phyloP scores from a whole-genome alignment of 2,329 filamentous ascomycete species.

The Aspergillus pseudoviridinutans region DNA sequence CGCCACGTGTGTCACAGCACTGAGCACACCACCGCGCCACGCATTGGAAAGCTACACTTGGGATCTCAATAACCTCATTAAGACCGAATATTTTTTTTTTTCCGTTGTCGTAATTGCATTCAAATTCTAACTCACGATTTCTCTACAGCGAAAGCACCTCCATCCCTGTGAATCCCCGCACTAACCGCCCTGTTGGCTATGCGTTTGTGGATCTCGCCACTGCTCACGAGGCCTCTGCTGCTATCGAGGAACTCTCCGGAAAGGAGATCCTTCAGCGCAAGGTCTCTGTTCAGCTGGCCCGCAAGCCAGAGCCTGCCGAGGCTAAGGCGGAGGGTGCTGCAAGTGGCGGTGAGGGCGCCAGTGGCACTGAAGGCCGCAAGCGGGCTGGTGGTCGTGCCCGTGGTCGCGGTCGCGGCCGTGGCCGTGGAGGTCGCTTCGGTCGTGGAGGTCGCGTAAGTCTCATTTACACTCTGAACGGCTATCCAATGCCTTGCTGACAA shows the following conservation, averaged over 20 bases:
- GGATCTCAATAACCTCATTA: neutral
- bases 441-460: conserved; percentile 57
- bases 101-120: conserved; percentile 1
- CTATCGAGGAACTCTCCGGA: conserved; percentile 91
- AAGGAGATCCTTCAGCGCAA: conserved; percentile 98
- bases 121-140: conserved; percentile 33
- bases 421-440: conserved; percentile 64
- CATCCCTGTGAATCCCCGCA: conserved; percentile 98
- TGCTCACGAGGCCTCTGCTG: conserved; percentile 88
- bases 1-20: conserved; percentile 3
- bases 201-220: conserved; percentile 98
- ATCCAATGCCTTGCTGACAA: neutral
- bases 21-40: neutral
- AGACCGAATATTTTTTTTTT: neutral
- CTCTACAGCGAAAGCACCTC: conserved; percentile 84
- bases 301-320: conserved; percentile 85
- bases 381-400: conserved; percentile 60
- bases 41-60: neutral
- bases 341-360: conserved; percentile 69
- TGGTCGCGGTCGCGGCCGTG: conserved; percentile 62
- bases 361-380: conserved; percentile 61
- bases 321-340: conserved; percentile 68
- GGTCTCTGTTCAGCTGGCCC: conserved; percentile 97
- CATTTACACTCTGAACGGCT: neutral
- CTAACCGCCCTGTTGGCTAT: conserved; percentile 96